Base-by-base conservation (phyloP, 2,329 filamentous ascomycete genomes). In the Metarhizium humberi region DNA sequence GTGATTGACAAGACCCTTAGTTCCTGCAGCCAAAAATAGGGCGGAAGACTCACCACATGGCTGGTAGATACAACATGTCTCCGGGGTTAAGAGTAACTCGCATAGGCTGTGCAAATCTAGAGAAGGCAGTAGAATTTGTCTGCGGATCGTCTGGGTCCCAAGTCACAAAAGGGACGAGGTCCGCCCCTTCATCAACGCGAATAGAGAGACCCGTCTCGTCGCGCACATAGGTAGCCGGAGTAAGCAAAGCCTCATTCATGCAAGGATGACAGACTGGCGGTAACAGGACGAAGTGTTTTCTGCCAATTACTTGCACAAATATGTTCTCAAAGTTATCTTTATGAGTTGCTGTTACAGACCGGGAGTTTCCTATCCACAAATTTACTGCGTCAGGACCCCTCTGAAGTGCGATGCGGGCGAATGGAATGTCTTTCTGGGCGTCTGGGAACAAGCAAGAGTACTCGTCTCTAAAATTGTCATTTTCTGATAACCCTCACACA, bases 281-380 rank as follows among this genome's bases (percentile, higher is more conserved):
- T 1, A 94, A 70, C 1, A 94, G 74, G 0, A 85, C 78, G 61
- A 94, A 94, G 61, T 88, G 82, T 67, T 94, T 94, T 55, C 73
- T 72, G 0, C 89, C 90, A 1, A 83, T 68, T 14, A 92, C 69
- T 64, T 92, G 88, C 1, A 90, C 86, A 67, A 92, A 94, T 0
- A 94, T 78, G 66, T 94, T 94, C 68, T 94, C 88, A 68, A 92
- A 92, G 63, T 88, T 88, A 71, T 94, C 90, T 64, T 87, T 88
- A 71, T 94, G 90, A 54, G 92, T 69, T 0, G 86, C 85, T 0
- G 88, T 92, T 1, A 80, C 76, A 30, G 84, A 88, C 42, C 75
- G 75, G 1, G 82, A 81, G 70, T 89, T 88, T 54, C 89, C 89
- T 51, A 94, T 83, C 89, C 89, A 92, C 64, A 94, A 77, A 66